Conservation (phyloP, 108 stramenopile genomes). For the Cyclotella atomus region DNA sequence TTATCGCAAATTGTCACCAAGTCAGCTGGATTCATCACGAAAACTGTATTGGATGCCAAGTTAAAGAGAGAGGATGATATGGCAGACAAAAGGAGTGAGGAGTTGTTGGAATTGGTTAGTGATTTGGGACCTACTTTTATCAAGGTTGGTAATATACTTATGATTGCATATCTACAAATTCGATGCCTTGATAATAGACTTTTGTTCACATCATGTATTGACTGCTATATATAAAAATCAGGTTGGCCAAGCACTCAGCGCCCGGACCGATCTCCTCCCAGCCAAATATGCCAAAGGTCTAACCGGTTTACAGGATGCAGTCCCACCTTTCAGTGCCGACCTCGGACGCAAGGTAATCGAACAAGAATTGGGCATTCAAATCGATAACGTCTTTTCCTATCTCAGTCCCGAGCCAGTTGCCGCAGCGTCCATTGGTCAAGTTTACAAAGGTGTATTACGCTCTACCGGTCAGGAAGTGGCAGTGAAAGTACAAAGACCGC, state of each 20-base stretch:
- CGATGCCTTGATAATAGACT: too few species aligned
- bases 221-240: too few species aligned
- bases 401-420: constrained; percentile 67
- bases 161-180: too few species aligned
- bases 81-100: constrained; percentile 42
- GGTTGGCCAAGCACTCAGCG: constrained; percentile 82
- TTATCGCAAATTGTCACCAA: constrained; percentile 19
- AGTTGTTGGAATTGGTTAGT: constrained; percentile 54
- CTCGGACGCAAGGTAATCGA: constrained; percentile 59
- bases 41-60: constrained; percentile 17
- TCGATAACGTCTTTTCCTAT: constrained; percentile 59
- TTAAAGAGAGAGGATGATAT: constrained; percentile 21
- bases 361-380: constrained; percentile 52
- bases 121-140: constrained; percentile 70
- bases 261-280: constrained; percentile 79
- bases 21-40: constrained; percentile 14
- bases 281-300: constrained; percentile 68
- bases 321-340: constrained; percentile 67
- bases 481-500: constrained; percentile 89
- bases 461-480: constrained; percentile 56
- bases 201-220: too few species aligned
- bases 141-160: constrained; percentile 39
- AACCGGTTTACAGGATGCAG: constrained; percentile 75
- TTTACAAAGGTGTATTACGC: constrained; percentile 74
- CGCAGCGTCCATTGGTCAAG: constrained; percentile 90